These are phyloP conservation scores for Suhomyces ambrosiae DNA, from an alignment of 1,139 yeast species.

Conservation along the genomic window DNA sequence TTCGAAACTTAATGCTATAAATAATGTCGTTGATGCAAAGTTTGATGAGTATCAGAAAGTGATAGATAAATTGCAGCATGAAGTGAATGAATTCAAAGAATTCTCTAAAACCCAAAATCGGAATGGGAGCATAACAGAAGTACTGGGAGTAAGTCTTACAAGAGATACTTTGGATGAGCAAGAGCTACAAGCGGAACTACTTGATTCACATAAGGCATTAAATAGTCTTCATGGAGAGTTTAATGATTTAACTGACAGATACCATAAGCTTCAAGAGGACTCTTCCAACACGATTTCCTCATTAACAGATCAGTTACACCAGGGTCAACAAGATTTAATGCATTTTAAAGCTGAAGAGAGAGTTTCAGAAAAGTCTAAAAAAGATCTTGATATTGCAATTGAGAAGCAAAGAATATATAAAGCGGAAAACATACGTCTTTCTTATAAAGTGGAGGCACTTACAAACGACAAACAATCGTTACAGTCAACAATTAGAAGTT, in stretches of 20 bases:
- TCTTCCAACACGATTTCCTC: conserved; percentile 30
- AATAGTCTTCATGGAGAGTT: conserved; percentile 25
- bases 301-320: conserved; percentile 32
- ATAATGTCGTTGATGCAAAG: conserved; percentile 25
- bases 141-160: conserved; percentile 1
- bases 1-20: conserved; percentile 17
- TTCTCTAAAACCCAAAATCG: conserved; percentile 18
- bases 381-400: conserved; percentile 45
- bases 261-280: conserved; percentile 27
- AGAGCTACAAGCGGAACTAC: conserved; percentile 16
- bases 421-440: conserved; percentile 51
- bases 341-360: conserved; percentile 24
- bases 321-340: conserved; percentile 31
- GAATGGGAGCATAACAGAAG: conserved; percentile 4
- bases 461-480: conserved; percentile 40
- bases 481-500: conserved; percentile 33
- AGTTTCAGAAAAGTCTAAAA: conserved; percentile 33
- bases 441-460: conserved; percentile 43
- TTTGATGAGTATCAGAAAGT: conserved; percentile 35
- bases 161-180: conserved; percentile 13
- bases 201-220: conserved; percentile 28
- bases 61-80: conserved; percentile 36
- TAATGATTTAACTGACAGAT: conserved; percentile 25
- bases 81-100: conserved; percentile 31
- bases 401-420: conserved; percentile 51